Base-by-base conservation (phyloP, 2,329 filamentous ascomycete genomes). In the Penicillium sp. region DNA sequence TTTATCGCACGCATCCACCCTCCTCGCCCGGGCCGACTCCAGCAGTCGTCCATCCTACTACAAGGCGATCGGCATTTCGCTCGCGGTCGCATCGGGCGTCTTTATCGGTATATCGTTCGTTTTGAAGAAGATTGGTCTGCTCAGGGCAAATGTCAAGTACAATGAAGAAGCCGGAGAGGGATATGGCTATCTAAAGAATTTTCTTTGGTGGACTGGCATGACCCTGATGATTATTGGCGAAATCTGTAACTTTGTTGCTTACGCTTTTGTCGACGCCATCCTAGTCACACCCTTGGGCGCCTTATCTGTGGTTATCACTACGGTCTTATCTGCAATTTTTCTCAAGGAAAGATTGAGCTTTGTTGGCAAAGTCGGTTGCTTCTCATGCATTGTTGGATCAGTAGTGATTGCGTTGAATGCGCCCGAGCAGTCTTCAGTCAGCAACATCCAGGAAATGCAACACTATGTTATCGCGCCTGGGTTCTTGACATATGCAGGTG, bases 101-200 rank as follows among this genome's bases (percentile, higher is more conserved):
- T 98, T 98, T 73, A 99, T 99, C 70, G 95, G 95, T 53, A 84
- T 89, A 14, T 98, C 93, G 0, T 99, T 98, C 73, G 93, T 98
- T 27, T 78, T 99, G 70, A 98, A 98, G 78, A 99, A 99, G 79
- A 83, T 90, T 58, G 95, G 95, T 5, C 78, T 99, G 65, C 82
- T 99, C 60, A 92, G 87, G 73, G 93, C 95, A 50, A 99, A 98
- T 75, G 87, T 90, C 67, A 98, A 98, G 75, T 98, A 98, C 80
- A 90, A 96, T 60, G 92, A 98, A 77, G 91, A 90, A 63, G 93
- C 95, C 0, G 95, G 95, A 58, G 93, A 98, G 75, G 95, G 95
- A 55, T 98, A 98, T 74, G 93, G 93, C 60, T 99, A 98, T 73
- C 85, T 99, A 67, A 96, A 96, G 79, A 98, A 98, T 70, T 81